Conservation (phyloP, 1,284 basidiomycete species). For the Ustilago trichophora region DNA sequence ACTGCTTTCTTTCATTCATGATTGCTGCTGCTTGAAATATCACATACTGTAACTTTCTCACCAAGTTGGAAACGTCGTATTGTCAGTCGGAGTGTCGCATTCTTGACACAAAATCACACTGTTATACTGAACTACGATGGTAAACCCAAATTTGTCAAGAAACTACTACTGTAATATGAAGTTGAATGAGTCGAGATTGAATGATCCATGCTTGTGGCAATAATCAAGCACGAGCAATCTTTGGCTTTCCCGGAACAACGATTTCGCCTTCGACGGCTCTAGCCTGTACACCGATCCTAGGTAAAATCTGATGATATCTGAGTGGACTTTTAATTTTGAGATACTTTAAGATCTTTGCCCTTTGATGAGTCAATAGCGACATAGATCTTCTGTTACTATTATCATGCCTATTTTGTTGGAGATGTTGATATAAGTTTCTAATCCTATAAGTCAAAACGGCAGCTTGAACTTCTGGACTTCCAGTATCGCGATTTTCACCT, state of each 20-base stretch:
- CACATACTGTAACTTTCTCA: no score
- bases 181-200: no score
- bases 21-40: no score
- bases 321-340: constrained; percentile 75
- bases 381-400: no score
- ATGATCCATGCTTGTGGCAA: no score
- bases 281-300: constrained; percentile 79
- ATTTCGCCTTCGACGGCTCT: constrained; percentile 88
- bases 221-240: constrained; percentile 34
- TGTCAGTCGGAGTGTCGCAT: no score
- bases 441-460: constrained; percentile 87
- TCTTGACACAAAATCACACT: no score
- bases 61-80: no score
- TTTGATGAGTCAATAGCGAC: constrained; percentile 81
- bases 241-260: constrained; percentile 64
- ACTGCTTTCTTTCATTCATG: no score
- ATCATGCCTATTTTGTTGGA: constrained; percentile 80
- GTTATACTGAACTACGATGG: no score
- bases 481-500: constrained; percentile 72
- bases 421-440: constrained; percentile 80
- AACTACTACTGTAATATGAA: no score
- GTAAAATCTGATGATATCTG: constrained; percentile 79
- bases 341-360: constrained; percentile 85
- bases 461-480: constrained; percentile 86
- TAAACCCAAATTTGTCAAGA: no score